Conservation (phyloP, 2,329 filamentous ascomycete species). For the Seiridium unicorne region DNA sequence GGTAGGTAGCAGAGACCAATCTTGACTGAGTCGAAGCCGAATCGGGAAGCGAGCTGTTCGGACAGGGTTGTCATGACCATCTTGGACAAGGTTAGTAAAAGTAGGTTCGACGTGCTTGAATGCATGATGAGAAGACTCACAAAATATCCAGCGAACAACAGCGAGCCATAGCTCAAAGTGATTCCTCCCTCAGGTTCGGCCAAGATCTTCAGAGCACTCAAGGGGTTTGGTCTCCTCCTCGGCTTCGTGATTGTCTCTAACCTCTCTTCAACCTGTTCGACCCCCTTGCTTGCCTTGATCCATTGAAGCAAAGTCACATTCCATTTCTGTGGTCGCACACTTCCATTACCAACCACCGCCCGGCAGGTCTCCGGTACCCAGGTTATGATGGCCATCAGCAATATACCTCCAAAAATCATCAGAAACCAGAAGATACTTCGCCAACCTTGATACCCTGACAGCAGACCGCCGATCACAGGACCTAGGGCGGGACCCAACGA, state of each 20-base stretch:
- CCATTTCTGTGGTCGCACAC: not conserved
- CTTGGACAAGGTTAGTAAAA: not conserved
- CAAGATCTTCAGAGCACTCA: slow-evolving; percentile 22
- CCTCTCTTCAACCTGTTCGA: slow-evolving; percentile 2
- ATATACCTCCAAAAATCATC: slow-evolving; percentile 17
- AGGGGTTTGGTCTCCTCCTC: slow-evolving; percentile 19
- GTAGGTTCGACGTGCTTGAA: not conserved
- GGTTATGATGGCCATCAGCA: not conserved
- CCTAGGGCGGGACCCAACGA: slow-evolving; percentile 31
- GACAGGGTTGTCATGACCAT: slow-evolving; percentile 23
- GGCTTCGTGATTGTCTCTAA: slow-evolving; percentile 3
- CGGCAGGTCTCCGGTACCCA: slow-evolving; percentile 4
- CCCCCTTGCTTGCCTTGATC: not conserved
- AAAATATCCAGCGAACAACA: slow-evolving; percentile 24
- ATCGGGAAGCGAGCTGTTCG: slow-evolving; percentile 11
- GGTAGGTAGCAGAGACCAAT: slow-evolving; percentile 15
- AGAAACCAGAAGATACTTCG: slow-evolving; percentile 42
- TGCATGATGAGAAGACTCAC: not conserved
- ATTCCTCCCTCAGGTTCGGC: slow-evolving; percentile 22
- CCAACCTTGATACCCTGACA: slow-evolving; percentile 35
- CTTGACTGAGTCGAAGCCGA: slow-evolving; percentile 11
- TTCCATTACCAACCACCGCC: not conserved
- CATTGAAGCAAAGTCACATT: not conserved
- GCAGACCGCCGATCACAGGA: slow-evolving; percentile 32
- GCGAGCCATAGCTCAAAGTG: slow-evolving; percentile 19